These are phyloP conservation scores for Flaveria bidentis DNA, from an alignment of 129 eudicot species.

Conservation along the genomic window DNA sequence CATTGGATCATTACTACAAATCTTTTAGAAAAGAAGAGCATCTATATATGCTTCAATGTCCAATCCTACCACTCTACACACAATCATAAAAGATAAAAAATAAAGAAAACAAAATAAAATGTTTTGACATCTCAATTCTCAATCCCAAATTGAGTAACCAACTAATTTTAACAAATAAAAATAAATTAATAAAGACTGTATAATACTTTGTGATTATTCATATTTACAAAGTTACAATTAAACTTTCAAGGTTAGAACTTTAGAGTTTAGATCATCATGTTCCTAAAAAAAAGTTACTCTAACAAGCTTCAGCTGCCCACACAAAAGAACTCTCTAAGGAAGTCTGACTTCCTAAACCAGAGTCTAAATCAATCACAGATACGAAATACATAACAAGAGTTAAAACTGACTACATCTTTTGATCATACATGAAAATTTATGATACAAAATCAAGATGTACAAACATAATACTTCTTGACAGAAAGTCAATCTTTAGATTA, in stretches of 20 bases:
- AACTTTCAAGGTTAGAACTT: conserved; percentile 1
- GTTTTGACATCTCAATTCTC: background rate
- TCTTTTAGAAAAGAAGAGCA: background rate
- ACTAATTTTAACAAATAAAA: background rate
- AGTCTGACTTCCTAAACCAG: background rate
- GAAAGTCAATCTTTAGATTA: background rate
- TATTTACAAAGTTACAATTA: background rate
- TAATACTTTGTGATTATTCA: background rate
- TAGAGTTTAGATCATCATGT: background rate
- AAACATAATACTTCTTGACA: background rate
- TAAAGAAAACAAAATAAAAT: background rate
- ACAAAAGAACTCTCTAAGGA: background rate
- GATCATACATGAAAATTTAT: background rate
- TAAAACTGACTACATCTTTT: background rate
- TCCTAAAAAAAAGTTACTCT: background rate
- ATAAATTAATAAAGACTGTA: too few species aligned
- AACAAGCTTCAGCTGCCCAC: background rate
- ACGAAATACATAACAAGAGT: background rate
- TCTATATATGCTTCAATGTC: background rate
- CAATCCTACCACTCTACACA: background rate
- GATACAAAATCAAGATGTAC: background rate
- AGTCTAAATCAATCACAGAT: background rate
- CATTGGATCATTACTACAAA: background rate
- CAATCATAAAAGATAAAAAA: background rate
- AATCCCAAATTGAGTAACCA: background rate